Base-by-base conservation (phyloP, 768 basidiomycete species). In the Cubamyces lactineus region DNA sequence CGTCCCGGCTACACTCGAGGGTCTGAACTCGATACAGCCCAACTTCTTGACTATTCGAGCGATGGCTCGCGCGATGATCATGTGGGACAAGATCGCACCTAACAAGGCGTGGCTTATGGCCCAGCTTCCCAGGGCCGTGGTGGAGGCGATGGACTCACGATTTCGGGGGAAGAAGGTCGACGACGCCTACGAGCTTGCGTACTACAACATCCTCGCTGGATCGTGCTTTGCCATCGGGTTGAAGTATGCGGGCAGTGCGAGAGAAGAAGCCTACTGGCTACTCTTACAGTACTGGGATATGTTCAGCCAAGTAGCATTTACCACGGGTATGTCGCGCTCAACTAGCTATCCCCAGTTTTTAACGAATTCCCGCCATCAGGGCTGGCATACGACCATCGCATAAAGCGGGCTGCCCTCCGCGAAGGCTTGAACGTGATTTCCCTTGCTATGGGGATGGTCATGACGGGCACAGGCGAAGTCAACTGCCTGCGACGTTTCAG, bases 391-490 rank as follows among this genome's bases (percentile, higher is more conserved):
- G 94, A 97, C 70, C 87, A 89, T 61, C 89, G 89, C 69, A 94
- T 98, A 72, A 89, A 91, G 69, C 87, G 95, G 2, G 87, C 90
- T 6, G 89, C 94, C 3, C 84, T 96, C 23, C 84, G 95, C 13
- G 92, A 94, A 68, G 93, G 92, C 3, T 79, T 98, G 39, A 96
- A 92, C 70, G 77, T 96, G 42, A 89, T 98, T 57, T 90, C 92
- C 0, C 81, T 97, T 39, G 81, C 95, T 0, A 76, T 97, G 34
- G 87, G 91, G 70, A 90, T 96, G 83, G 90, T 98, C 45, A 96
- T 98, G 93, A 94, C 96, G 1, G 97, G 97, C 11, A 96, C 95
- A 0, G 97, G 97, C 3, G 95, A 98, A 73, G 85, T 98, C 52
- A 90, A 89, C 57, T 93, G 92, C 66, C 79, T 98, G 17, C 85